A percentile compares a stretch with the other conserved stretches of the same genome.
phyloP scores from a whole-genome alignment of 495 filamentous ascomycete genomes.

The Lasiosphaeriaceae sp. region DNA sequence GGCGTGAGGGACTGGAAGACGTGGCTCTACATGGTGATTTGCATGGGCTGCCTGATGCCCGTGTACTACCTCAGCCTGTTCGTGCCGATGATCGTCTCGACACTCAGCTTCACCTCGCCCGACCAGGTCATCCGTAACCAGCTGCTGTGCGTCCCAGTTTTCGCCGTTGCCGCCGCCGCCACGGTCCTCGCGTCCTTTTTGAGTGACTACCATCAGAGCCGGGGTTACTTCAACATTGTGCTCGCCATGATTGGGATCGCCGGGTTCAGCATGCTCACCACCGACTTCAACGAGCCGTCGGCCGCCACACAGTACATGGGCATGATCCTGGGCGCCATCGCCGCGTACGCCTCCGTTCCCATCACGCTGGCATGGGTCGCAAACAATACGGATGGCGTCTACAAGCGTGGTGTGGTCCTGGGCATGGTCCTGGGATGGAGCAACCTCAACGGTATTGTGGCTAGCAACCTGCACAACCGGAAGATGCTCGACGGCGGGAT shows the following conservation, averaged over 20 bases:
- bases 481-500: too few species aligned
- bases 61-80: constrained; percentile 85
- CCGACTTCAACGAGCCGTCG: constrained; percentile 48
- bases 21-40: constrained; percentile 63
- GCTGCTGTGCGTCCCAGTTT: constrained; percentile 76
- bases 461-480: constrained; percentile 61
- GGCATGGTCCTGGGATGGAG: constrained; percentile 87
- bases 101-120: constrained; percentile 60
- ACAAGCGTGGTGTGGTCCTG: constrained; percentile 77
- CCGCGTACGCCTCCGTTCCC: constrained; percentile 72
- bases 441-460: constrained; percentile 78
- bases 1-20: constrained; percentile 84
- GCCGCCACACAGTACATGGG: constrained; percentile 65
- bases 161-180: constrained; percentile 66
- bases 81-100: constrained; percentile 72
- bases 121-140: constrained; percentile 58
- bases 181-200: constrained; percentile 71
- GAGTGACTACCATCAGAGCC: constrained; percentile 67
- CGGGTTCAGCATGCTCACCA: constrained; percentile 75
- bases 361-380: constrained; percentile 81
- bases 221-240: constrained; percentile 73
- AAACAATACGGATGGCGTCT: constrained; percentile 88
- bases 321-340: constrained; percentile 48
- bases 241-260: constrained; percentile 64
- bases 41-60: constrained; percentile 62